Evolutionary conservation across 2,329 filamentous ascomycete species (phyloP).

Genomic region (Fusarium devonianum): DNA sequence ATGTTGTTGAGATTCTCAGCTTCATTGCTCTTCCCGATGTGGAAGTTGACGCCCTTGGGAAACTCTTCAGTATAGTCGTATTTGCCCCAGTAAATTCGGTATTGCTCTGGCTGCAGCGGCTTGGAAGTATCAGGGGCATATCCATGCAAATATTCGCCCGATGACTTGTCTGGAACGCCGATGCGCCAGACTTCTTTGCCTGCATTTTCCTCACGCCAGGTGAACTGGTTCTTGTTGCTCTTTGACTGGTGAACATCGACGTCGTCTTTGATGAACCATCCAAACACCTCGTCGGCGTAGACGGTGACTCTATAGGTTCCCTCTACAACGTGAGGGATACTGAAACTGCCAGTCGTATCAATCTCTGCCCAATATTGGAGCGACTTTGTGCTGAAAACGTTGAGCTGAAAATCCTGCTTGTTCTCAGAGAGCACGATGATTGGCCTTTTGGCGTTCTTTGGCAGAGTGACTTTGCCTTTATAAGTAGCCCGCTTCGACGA

Average conservation of each 20-base stretch:
- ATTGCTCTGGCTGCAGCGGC: conserved; percentile 59
- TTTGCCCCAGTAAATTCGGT: conserved; percentile 65
- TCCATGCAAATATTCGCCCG: conserved; percentile 66
- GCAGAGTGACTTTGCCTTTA: conserved; percentile 26
- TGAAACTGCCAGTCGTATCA: conserved; percentile 48
- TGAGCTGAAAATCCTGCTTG: conserved; percentile 40
- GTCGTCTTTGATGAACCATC: conserved; percentile 30
- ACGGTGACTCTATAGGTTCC: conserved; percentile 29
- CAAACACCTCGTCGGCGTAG: conserved; percentile 29
- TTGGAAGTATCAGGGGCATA: conserved; percentile 55
- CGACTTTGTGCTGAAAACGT: conserved; percentile 57
- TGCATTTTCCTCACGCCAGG: conserved; percentile 23
- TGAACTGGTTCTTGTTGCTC: conserved; percentile 4
- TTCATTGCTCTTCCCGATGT: conserved; percentile 59
- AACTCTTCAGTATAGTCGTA: conserved; percentile 67
- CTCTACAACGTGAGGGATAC: conserved; percentile 23
- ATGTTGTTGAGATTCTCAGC: conserved; percentile 64
- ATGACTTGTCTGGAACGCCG: conserved; percentile 56
- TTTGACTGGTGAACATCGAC: conserved; percentile 50
- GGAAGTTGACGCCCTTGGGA: conserved; percentile 62
- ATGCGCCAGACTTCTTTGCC: conserved; percentile 30
- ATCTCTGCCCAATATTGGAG: conserved; percentile 69
- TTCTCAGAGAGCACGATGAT: conserved; percentile 58
- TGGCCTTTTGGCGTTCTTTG: conserved; percentile 38
- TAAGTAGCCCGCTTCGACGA: conserved; percentile 15